Evolutionary conservation across 257 asterid species (phyloP), one percentile per base, ranked within the genome.

Genomic region (Salvia miltiorrhiza): DNA sequence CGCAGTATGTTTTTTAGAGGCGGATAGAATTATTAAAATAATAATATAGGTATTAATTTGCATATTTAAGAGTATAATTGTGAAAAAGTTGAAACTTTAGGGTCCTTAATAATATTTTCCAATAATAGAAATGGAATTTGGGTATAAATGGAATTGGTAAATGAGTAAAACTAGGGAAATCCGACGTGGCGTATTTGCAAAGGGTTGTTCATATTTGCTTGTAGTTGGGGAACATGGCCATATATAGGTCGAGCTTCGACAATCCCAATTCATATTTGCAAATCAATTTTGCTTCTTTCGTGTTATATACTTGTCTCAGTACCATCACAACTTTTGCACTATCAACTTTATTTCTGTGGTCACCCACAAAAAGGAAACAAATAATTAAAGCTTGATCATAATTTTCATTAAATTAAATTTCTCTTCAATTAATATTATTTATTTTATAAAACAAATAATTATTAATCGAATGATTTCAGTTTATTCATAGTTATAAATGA

Each of bases 151-250:
- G 9, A 41, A 19, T 43, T 11, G 55, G 55, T 60, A 48, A 39
- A 35, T 30, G 7, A 7, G 19, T 0, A 26, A 24, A 20, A 54
- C 12, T n/a, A 7, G 28, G 14, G 40, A 54, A 53, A 54, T 60
- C 79, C 41, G 7, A 56, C 57, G 79, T 71, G 77, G 79, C 78
- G 47, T 63, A 45, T 52, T 56, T 28, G 52, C 64, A 62, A 72
- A 73, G 78, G 66, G 21, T 40, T 49, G 58, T 23, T 49, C 30
- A 14, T 21, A 69, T 70, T 14, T 70, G 78, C 63, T 16, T 17
- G 58, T 70, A 26, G 40, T 40, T 12, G 14, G 77, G 69, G 69
- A 64, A 71, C 78, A 73, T 45, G 47, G 12, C 49, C 47, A 28
- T 69, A 43, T 43, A 69, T n/a, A n/a, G 26, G 58, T 44, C 53